Percentiles rank a stretch among this genome's conserved stretches.
Evolutionary conservation across 768 basidiomycete genomes (phyloP).

Genomic region (Russula emetica): DNA sequence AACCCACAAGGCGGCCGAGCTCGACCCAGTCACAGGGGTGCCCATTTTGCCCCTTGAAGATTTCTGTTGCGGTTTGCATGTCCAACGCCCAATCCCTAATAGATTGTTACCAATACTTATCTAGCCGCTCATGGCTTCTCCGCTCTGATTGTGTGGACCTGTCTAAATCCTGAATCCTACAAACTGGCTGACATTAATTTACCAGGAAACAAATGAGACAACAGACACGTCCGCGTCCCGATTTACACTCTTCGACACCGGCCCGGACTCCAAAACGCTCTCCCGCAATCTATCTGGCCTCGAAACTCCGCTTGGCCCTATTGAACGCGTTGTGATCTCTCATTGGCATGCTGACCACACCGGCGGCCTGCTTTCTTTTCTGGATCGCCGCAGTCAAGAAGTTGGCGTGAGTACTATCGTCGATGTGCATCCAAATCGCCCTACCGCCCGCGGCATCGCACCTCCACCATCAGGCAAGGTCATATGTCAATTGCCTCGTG

Average conservation of each 20-base stretch:
- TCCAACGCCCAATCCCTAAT: neutral
- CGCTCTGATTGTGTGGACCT: slow-evolving; percentile 56
- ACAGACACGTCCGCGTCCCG: slow-evolving; percentile 40
- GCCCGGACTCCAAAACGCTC: slow-evolving; percentile 71
- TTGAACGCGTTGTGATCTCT: slow-evolving; percentile 50
- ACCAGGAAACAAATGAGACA: slow-evolving; percentile 52
- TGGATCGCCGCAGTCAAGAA: slow-evolving; percentile 40
- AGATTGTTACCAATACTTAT: neutral
- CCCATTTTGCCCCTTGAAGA: slow-evolving; percentile 69
- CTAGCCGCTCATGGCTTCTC: slow-evolving; percentile 81
- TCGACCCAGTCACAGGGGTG: slow-evolving; percentile 46
- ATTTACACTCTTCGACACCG: slow-evolving; percentile 76
- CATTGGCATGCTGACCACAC: slow-evolving; percentile 57
- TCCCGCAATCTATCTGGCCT: slow-evolving; percentile 66
- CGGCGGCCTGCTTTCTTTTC: slow-evolving; percentile 66
- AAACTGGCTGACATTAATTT: neutral
- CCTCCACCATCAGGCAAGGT: slow-evolving; percentile 56
- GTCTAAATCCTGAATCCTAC: neutral
- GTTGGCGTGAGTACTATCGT: slow-evolving; percentile 42
- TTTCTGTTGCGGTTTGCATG: slow-evolving; percentile 60
- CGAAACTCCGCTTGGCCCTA: slow-evolving; percentile 47
- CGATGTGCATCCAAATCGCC: slow-evolving; percentile 76
- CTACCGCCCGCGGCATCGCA: slow-evolving; percentile 68
- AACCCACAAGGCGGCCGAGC: slow-evolving; percentile 42
- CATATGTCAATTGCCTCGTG: slow-evolving; percentile 55